Percentiles rank a stretch among this genome's conserved stretches.
Evolutionary conservation across 176 grass and related monocot species (phyloP).

Genomic region (Lolium perenne): DNA sequence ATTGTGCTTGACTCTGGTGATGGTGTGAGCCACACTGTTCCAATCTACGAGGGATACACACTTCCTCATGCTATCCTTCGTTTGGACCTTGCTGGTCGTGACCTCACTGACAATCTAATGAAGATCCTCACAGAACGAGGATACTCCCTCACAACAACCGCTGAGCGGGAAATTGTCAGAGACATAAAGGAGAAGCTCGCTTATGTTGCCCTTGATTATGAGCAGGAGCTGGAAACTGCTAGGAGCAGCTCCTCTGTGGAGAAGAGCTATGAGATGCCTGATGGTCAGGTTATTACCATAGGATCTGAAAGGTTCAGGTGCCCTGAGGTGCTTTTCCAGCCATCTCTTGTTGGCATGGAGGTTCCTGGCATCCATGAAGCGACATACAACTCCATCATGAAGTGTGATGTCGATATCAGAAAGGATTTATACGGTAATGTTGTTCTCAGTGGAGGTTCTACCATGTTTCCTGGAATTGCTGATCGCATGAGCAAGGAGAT

Average conservation of each 20-base stretch:
- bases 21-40: conserved; percentile 88
- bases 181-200: conserved; percentile 90
- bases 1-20: conserved; percentile 91
- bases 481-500: conserved; percentile 94
- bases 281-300: conserved; percentile 87
- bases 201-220: conserved; percentile 78
- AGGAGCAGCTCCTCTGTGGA: conserved; percentile 82
- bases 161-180: conserved; percentile 86
- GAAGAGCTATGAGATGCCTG: conserved; percentile 88
- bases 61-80: conserved; percentile 91
- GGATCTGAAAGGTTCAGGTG: conserved; percentile 90
- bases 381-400: conserved; percentile 90
- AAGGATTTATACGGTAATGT: conserved; percentile 81
- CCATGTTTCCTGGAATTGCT: conserved; percentile 87
- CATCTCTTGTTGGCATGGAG: conserved; percentile 86
- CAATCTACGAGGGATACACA: conserved; percentile 86
- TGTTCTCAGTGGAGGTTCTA: conserved; percentile 87
- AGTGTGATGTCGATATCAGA: conserved; percentile 83
- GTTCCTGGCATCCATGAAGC: conserved; percentile 79
- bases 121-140: conserved; percentile 94
- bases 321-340: conserved; percentile 83
- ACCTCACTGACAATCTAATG: conserved; percentile 80
- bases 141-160: conserved; percentile 79
- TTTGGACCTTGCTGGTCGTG: conserved; percentile 86
- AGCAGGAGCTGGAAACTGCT: conserved; percentile 73